Base-by-base conservation (phyloP, 225 moss, liverwort and hornwort species). In the Thuidium tamariscinum region DNA sequence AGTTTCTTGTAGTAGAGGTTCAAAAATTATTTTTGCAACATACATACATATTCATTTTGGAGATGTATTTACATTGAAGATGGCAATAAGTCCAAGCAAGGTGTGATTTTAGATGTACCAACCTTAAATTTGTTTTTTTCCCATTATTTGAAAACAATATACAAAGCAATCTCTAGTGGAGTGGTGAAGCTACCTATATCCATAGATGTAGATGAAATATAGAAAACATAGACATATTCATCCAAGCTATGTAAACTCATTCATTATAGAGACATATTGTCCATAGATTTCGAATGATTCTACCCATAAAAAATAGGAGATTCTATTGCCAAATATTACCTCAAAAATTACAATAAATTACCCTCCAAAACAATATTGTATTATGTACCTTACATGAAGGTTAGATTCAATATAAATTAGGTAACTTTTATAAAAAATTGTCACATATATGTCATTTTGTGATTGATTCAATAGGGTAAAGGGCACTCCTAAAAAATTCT, bases 321-420 rank as follows among this genome's bases (percentile, higher is more conserved):
- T 19, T 32, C 2, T 74, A 49, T 20, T 20, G 7, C 0, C 11
- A 32, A 48, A 49, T 32, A 32, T 49, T 49, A 7, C 3, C 0
- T 12, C 0, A 2, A 19, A 41, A 48, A 73, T 46, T 73, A 1
- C 1, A 7, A 30, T 32, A 12, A 48, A 73, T 7, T 2, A 5
- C 1, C 5, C 1, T 2, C 0, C 0, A 10, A 11, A 32, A 32
- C 7, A 44, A 9, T 11, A 32, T 74, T 49, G 4, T 2, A 0
- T 34, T 74, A 0, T 11, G 1, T 48, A 12, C 4, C 1, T 48
- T 49, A 48, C 0, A 20, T 7, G 11, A 48, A 1, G 49, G 2
- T 20, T 73, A 11, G 32, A 20, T 49, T 49, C 20, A 73, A 19
- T 0, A 49, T 19, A 49, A 32, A 34, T 12, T 20, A 19, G 7